A percentile compares a stretch with the other conserved stretches of the same genome.
Conservation (phyloP, 305 asterid genomes). For the Fraxinus floribunda region DNA sequence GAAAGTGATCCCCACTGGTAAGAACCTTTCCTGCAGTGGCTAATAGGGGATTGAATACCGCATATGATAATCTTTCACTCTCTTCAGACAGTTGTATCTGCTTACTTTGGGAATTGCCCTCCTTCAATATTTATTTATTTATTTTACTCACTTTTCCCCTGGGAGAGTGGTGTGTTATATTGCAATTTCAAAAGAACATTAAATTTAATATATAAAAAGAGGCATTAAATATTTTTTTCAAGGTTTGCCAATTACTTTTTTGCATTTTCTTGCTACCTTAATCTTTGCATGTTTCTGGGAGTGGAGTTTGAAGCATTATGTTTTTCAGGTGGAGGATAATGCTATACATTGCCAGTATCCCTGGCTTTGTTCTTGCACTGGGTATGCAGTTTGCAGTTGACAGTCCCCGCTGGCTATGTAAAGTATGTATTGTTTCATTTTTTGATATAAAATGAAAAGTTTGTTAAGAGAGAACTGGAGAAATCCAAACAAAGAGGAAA, state of each 20-base stretch:
- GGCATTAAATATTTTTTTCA: background rate
- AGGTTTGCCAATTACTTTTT: background rate
- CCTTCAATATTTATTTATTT: background rate
- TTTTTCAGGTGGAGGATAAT: constrained; percentile 78
- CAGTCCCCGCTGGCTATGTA: constrained; percentile 92
- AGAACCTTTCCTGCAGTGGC: constrained; percentile 19
- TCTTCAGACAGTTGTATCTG: background rate
- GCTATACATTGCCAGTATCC: constrained; percentile 62
- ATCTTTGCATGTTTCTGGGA: constrained; percentile 10
- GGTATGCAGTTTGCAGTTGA: constrained; percentile 90
- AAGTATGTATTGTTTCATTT: constrained; percentile 41
- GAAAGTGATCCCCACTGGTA: constrained; percentile 88
- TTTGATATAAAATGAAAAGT: constrained; percentile 8
- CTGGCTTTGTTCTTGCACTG: constrained; percentile 65
- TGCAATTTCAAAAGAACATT: background rate
- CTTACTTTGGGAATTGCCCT: background rate
- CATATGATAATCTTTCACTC: background rate
- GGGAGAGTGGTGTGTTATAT: background rate
- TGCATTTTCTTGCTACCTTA: background rate
- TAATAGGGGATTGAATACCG: constrained; percentile 11
- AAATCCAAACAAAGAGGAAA: background rate
- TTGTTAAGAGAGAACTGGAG: background rate
- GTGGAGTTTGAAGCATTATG: constrained; percentile 14
- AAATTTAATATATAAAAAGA: background rate
- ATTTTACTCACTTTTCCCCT: background rate